A percentile compares a stretch with the other conserved stretches of the same genome.
Conservation (phyloP, 2,329 filamentous ascomycete species). For the Pestalotiopsis fici region DNA sequence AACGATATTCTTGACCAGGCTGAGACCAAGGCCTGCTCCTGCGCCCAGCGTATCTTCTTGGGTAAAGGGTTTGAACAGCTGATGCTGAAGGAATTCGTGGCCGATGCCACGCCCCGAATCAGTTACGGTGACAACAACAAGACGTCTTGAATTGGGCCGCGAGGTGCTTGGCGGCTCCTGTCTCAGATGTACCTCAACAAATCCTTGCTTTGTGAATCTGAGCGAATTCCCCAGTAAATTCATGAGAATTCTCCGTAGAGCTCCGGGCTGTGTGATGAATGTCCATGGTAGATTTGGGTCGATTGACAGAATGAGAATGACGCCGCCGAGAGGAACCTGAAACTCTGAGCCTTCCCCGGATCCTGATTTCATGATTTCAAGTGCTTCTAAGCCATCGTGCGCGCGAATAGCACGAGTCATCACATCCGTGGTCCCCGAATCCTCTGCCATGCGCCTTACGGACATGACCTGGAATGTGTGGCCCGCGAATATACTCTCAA, state of each 20-base stretch:
- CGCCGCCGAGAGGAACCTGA: slow-evolving; percentile 11
- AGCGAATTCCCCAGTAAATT: slow-evolving; percentile 64
- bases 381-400: neutral
- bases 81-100: slow-evolving; percentile 59
- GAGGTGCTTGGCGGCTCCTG: slow-evolving; percentile 3
- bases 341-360: neutral
- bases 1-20: slow-evolving; percentile 61
- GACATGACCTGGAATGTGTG: slow-evolving; percentile 32
- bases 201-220: slow-evolving; percentile 53
- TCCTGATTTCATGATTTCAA: neutral
- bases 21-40: slow-evolving; percentile 66
- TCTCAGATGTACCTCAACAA: slow-evolving; percentile 23
- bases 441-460: neutral
- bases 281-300: slow-evolving; percentile 48
- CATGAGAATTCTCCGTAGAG: slow-evolving; percentile 56
- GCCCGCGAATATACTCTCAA: slow-evolving; percentile 48
- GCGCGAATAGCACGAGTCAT: neutral
- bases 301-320: slow-evolving; percentile 54
- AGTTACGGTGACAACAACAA: slow-evolving; percentile 18
- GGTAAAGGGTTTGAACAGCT: slow-evolving; percentile 63
- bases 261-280: slow-evolving; percentile 56
- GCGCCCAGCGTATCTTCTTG: slow-evolving; percentile 63
- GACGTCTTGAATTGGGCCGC: slow-evolving; percentile 12
- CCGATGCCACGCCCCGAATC: slow-evolving; percentile 70
- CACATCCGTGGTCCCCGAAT: neutral